phyloP scores from a whole-genome alignment of 805 yeast genomes.

The Naumovozyma baii region DNA sequence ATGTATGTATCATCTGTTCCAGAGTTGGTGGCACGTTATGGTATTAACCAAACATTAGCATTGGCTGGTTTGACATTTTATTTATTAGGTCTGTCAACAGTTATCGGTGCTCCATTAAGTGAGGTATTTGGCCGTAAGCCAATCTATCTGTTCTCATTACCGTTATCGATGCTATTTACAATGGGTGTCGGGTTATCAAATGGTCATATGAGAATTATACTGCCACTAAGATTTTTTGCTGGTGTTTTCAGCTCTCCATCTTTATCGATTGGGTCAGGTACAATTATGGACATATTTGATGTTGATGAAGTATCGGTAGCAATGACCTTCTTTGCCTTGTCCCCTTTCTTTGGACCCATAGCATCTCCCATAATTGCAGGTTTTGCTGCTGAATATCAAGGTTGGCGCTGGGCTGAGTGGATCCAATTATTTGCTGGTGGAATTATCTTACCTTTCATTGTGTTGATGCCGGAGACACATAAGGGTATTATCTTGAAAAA shows the following conservation, averaged over 20 bases:
- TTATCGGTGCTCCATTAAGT: conserved; percentile 61
- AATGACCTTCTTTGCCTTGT: conserved; percentile 68
- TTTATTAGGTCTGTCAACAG: conserved; percentile 63
- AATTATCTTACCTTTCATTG: conserved; percentile 37
- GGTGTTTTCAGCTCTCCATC: conserved; percentile 78
- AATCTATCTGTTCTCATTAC: conserved; percentile 50
- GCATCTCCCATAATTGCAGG: conserved; percentile 70
- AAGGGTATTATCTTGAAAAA: conserved; percentile 51
- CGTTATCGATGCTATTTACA: conserved; percentile 57
- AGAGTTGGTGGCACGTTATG: conserved; percentile 39
- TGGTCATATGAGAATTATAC: conserved; percentile 45
- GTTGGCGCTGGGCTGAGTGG: conserved; percentile 68
- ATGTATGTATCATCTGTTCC: conserved; percentile 57
- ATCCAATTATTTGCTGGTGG: conserved; percentile 62
- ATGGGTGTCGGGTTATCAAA: conserved; percentile 64
- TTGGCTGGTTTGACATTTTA: conserved; percentile 63
- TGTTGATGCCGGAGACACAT: conserved; percentile 57
- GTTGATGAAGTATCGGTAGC: conserved; percentile 59
- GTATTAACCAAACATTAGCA: conserved; percentile 50
- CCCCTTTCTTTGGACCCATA: conserved; percentile 76
- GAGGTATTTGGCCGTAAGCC: conserved; percentile 61
- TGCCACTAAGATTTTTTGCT: conserved; percentile 63
- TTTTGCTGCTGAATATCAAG: conserved; percentile 49
- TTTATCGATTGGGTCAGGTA: conserved; percentile 77
- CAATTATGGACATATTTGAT: conserved; percentile 68